phyloP scores from a whole-genome alignment of 1,284 basidiomycete genomes.

The Rhodotorula sp. region DNA sequence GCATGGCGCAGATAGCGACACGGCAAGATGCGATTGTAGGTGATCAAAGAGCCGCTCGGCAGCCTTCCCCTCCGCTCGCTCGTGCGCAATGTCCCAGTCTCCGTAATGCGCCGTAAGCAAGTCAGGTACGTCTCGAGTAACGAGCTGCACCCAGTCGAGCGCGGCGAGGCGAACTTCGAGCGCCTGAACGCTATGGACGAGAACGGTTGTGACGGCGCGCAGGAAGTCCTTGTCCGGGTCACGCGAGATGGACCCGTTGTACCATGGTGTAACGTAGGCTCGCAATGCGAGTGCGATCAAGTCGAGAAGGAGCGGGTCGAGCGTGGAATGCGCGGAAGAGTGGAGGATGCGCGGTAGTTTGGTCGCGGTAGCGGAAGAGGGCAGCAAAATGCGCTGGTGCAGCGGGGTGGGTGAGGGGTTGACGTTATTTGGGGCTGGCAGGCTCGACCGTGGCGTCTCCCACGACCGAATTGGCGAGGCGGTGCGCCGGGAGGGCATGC shows the following conservation, averaged over 20 bases:
- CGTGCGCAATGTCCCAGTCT: conserved; percentile 68
- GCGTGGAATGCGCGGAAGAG: conserved; percentile 21
- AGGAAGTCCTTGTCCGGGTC: conserved; percentile 69
- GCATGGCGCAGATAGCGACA: conserved; percentile 59
- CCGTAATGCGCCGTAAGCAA: conserved; percentile 69
- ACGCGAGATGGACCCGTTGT: conserved; percentile 68
- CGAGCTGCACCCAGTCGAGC: conserved; percentile 61
- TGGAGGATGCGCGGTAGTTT: conserved; percentile 35
- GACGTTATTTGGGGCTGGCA: background rate
- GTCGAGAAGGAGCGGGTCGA: conserved; percentile 53
- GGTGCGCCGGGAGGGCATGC: too few species aligned
- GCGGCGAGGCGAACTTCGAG: conserved; percentile 63
- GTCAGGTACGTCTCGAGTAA: conserved; percentile 63
- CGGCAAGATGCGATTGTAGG: conserved; percentile 73
- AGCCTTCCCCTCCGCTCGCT: conserved; percentile 62
- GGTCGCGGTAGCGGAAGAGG: conserved; percentile 1
- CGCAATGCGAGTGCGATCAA: conserved; percentile 72
- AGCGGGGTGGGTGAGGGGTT: background rate
- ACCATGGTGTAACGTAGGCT: conserved; percentile 76
- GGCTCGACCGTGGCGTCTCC: background rate
- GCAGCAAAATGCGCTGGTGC: conserved; percentile 36
- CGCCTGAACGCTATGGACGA: conserved; percentile 61
- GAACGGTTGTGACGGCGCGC: conserved; percentile 65
- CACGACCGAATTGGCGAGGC: background rate
- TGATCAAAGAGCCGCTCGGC: conserved; percentile 69